Percentiles rank a stretch among this genome's conserved stretches.
Conservation (phyloP, 1,284 basidiomycete genomes). For the Malassezia equina region DNA sequence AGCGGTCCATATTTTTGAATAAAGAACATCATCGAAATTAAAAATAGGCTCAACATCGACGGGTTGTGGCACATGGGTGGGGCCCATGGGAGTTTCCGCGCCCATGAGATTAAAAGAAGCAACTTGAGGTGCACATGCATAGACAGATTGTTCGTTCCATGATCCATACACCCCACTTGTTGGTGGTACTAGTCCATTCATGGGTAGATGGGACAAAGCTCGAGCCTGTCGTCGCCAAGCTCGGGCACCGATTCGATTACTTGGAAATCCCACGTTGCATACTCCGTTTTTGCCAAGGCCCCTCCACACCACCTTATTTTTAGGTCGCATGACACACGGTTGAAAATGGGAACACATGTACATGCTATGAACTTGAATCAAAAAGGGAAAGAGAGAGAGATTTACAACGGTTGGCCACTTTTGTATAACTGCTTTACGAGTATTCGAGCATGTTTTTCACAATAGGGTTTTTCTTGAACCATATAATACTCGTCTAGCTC, state of each 20-base stretch:
- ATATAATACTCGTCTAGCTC: conserved; percentile 8
- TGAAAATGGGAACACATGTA: neutral
- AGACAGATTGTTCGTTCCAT: neutral
- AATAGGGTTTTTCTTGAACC: neutral
- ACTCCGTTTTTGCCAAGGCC: neutral
- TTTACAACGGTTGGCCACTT: neutral
- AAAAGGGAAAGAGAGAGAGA: neutral
- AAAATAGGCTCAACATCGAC: neutral
- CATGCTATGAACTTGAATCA: neutral
- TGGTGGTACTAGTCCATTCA: neutral
- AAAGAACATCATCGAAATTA: conserved; percentile 5
- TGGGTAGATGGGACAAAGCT: neutral
- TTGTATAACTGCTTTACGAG: neutral
- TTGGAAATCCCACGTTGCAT: neutral
- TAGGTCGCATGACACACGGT: too few species aligned
- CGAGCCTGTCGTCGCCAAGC: neutral
- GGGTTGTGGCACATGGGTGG: neutral
- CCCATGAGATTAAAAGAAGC: neutral
- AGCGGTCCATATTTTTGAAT: neutral
- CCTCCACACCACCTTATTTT: neutral
- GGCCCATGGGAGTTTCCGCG: neutral
- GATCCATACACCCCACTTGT: neutral
- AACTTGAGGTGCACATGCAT: neutral
- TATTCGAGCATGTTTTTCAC: conserved; percentile 2
- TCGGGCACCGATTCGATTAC: neutral